Conservation (phyloP, 1,284 basidiomycete genomes). For the Tylopilus sp. region DNA sequence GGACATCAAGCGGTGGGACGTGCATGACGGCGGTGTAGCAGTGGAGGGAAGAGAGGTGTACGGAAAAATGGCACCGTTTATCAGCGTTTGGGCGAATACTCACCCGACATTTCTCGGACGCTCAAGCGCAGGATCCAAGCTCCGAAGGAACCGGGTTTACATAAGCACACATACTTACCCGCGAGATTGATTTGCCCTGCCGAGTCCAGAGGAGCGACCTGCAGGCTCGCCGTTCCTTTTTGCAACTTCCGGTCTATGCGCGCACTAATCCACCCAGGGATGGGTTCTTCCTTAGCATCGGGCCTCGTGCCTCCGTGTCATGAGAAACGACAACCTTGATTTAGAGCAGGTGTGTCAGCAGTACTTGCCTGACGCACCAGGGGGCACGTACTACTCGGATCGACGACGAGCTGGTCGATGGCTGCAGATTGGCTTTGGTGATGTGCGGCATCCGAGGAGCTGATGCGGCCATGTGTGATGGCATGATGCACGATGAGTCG, state of each 20-base stretch:
- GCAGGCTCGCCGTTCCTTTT: neutral
- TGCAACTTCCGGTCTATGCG: neutral
- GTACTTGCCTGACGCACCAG: conserved; percentile 11
- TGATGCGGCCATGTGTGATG: conserved; percentile 19
- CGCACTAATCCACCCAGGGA: neutral
- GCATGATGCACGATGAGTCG: conserved; percentile 21
- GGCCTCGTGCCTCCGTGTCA: conserved; percentile 9
- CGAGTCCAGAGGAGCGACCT: neutral
- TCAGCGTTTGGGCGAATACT: conserved; percentile 22
- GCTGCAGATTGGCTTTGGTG: conserved; percentile 31
- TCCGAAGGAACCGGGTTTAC: conserved; percentile 27
- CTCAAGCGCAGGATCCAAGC: conserved; percentile 26
- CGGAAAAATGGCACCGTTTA: conserved; percentile 26
- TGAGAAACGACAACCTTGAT: conserved; percentile 13
- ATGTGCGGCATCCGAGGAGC: conserved; percentile 30
- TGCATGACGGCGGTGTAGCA: conserved; percentile 19
- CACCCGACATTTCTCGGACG: conserved; percentile 11
- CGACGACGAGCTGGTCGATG: conserved; percentile 23
- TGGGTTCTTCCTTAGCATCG: neutral
- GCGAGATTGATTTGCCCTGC: conserved; percentile 10
- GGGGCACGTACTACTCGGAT: conserved; percentile 11
- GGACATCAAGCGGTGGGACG: conserved; percentile 24
- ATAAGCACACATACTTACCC: conserved; percentile 8
- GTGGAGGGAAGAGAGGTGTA: conserved; percentile 4
- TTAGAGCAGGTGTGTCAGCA: conserved; percentile 18